phyloP scores from a whole-genome alignment of 345 rosid genomes.

The Eucalyptus lansdowneana region DNA sequence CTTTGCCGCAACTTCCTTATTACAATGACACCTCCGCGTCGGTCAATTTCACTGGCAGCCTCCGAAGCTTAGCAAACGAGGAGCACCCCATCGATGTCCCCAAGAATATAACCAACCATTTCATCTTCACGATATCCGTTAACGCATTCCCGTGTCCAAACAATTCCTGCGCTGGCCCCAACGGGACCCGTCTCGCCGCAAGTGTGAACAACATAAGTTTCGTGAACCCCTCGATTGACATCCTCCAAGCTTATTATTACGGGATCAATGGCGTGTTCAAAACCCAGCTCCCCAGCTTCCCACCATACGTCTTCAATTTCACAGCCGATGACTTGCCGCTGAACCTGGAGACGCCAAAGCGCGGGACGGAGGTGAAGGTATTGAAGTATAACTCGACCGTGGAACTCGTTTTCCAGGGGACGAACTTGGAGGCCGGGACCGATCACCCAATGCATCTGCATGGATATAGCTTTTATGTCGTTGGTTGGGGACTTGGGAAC shows the following conservation, averaged over 20 bases:
- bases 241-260: slow-evolving; percentile 28
- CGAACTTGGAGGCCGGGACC: slow-evolving; percentile 3
- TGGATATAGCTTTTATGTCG: slow-evolving; percentile 12
- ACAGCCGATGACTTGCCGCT: not conserved
- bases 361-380: slow-evolving; percentile 3
- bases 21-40: slow-evolving; percentile 9
- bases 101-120: not conserved
- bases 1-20: slow-evolving; percentile 4
- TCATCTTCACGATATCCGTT: not conserved
- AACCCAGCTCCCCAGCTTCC: not conserved
- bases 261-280: slow-evolving; percentile 6
- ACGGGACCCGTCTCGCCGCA: slow-evolving; percentile 9
- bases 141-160: slow-evolving; percentile 15
- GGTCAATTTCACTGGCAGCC: slow-evolving; percentile 4
- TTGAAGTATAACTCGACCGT: slow-evolving; percentile 2
- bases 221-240: slow-evolving; percentile 1
- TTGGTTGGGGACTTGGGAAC: slow-evolving; percentile 10
- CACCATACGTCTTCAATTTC: slow-evolving; percentile 1
- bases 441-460: slow-evolving; percentile 23
- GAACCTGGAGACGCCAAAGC: not conserved
- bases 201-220: slow-evolving; percentile 40
- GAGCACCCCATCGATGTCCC: slow-evolving; percentile 8
- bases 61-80: not conserved
- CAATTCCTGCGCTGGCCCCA: slow-evolving; percentile 9
- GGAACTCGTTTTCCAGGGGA: slow-evolving; percentile 13